These are phyloP conservation scores for Ustilago xerochloae DNA, from an alignment of 1,284 basidiomycete species.

Conservation along the genomic window DNA sequence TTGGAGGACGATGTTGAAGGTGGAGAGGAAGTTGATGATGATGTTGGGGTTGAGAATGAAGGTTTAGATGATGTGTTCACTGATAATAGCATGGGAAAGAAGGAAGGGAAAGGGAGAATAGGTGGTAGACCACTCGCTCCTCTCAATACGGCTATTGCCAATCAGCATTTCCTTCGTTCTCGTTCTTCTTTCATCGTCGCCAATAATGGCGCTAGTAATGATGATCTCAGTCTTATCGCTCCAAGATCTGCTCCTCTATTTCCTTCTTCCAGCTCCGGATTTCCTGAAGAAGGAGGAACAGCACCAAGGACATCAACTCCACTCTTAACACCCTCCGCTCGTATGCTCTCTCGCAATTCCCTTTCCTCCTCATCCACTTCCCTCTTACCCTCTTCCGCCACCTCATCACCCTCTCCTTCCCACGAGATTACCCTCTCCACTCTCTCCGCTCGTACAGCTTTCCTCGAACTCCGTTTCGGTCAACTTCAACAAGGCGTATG, in stretches of 20 bases:
- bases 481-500: conserved; percentile 71
- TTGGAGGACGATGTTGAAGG: not conserved
- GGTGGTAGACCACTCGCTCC: conserved; percentile 25
- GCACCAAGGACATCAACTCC: conserved; percentile 21
- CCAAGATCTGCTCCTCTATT: conserved; percentile 52
- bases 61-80: conserved; percentile 6
- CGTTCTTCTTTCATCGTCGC: not conserved
- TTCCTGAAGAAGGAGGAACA: conserved; percentile 7
- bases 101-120: not conserved
- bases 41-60: not conserved
- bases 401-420: not conserved
- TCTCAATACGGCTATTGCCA: conserved; percentile 47
- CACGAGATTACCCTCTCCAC: conserved; percentile 35
- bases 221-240: conserved; percentile 1
- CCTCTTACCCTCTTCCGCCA: not conserved
- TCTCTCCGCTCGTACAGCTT: conserved; percentile 52
- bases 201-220: not conserved
- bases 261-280: conserved; percentile 3
- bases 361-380: conserved; percentile 1
- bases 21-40: not conserved
- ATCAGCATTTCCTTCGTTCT: conserved; percentile 32
- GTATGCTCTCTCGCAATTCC: conserved; percentile 9
- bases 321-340: conserved; percentile 3
- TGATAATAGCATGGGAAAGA: not conserved
- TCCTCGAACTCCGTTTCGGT: conserved; percentile 66